These are phyloP conservation scores for Penicillium frequentans DNA, from an alignment of 2,329 filamentous ascomycete genomes.

Conservation along the genomic window DNA sequence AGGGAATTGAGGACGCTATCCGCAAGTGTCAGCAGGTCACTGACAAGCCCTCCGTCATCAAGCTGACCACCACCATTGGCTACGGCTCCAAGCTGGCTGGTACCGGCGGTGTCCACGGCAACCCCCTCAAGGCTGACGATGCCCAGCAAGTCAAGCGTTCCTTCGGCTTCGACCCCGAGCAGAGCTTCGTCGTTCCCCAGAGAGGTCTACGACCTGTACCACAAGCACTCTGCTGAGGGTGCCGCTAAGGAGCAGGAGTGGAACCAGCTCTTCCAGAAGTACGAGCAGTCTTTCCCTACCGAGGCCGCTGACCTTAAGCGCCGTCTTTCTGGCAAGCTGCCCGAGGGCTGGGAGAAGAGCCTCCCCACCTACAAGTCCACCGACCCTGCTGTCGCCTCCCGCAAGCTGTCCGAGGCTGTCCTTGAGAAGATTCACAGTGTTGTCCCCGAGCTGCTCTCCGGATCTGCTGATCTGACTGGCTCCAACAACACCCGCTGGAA, in stretches of 20 bases:
- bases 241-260: constrained; percentile 90
- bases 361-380: constrained; percentile 86
- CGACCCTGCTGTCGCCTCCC: constrained; percentile 82
- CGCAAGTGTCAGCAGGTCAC: constrained; percentile 80
- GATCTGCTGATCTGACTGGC: constrained; percentile 95
- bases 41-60: constrained; percentile 96
- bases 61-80: constrained; percentile 95
- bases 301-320: constrained; percentile 80
- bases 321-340: constrained; percentile 78
- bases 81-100: constrained; percentile 92
- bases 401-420: constrained; percentile 94
- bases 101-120: constrained; percentile 93
- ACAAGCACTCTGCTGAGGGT: constrained; percentile 80
- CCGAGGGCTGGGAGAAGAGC: constrained; percentile 93
- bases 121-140: constrained; percentile 92
- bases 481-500: constrained; percentile 99
- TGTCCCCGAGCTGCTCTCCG: constrained; percentile 89
- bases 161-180: constrained; percentile 93
- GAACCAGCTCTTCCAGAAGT: constrained; percentile 90
- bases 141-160: constrained; percentile 89
- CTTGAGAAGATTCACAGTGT: constrained; percentile 80
- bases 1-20: constrained; percentile 84
- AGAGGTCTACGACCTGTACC: constrained; percentile 89
- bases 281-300: constrained; percentile 72
- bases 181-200: constrained; percentile 91